Evolutionary conservation across 2,329 filamentous ascomycete species (phyloP), one percentile per base, ranked within the genome.

Genomic region (Hypoxylon sp.): DNA sequence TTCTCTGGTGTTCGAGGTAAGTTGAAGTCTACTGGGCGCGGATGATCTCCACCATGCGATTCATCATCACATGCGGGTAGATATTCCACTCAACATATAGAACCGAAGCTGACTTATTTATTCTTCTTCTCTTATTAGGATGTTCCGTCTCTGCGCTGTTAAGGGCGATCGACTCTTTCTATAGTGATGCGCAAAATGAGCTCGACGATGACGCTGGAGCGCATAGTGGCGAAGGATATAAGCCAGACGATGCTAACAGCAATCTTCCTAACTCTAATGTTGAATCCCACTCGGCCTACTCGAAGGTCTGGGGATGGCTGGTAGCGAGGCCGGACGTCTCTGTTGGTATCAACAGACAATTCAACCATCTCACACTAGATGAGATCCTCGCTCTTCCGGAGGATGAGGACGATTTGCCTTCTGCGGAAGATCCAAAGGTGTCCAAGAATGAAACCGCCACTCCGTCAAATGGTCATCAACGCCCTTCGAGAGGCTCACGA

Each of bases 221-320:
- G 6, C 56, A 54, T 4, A 37, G n/a, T 60, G 47, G 29, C 19
- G 47, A 62, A 46, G 35, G 26, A 10, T 31, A 58, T 9, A 35
- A 62, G n/a, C 5, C 11, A 47, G 37, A 39, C 6, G 26, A 42
- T 14, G 31, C 17, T 11, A 55, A 63, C 9, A 14, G 10, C 10
- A 42, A 11, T 31, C 24, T 24, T 29, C 4, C 37, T 42, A 14
- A 26, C 31, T 42, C 52, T 3, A 26, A 53, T 29, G 44, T 54
- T 39, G 33, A 51, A 44, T 29, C 33, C 22, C 42, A 19, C 17
- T 72, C 70, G 10, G 75, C 83, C 29, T 80, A 79, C 6, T 79
- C 81, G 22, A 81, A 80, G 65, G 79, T 81, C 29, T 84, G 83
- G 83, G 70, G 73, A 48, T 83, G 81, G 81, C 64, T 84, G 39